These are phyloP conservation scores for Penicillium cinerascens DNA, from an alignment of 495 filamentous ascomycete species.

Conservation along the genomic window DNA sequence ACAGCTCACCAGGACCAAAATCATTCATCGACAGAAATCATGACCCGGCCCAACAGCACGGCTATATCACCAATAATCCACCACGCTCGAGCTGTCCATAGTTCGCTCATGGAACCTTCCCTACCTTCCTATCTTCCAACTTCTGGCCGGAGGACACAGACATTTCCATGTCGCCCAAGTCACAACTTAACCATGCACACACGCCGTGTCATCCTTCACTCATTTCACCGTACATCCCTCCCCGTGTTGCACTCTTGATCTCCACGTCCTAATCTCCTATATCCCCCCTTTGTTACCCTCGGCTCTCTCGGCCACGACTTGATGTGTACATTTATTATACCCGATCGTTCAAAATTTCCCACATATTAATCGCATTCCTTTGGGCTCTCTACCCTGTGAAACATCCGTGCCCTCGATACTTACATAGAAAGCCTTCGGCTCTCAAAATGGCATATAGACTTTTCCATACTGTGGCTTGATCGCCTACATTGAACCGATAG, in stretches of 20 bases:
- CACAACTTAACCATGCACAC: not conserved
- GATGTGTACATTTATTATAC: slow-evolving; percentile 29
- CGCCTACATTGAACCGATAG: too few relatives aligned
- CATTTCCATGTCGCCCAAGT: too few relatives aligned
- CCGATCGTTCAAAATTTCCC: slow-evolving; percentile 8
- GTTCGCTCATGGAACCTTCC: too few relatives aligned
- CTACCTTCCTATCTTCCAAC: too few relatives aligned
- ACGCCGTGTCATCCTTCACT: not conserved
- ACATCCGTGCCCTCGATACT: too few relatives aligned
- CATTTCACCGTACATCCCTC: not conserved
- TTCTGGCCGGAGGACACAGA: too few relatives aligned
- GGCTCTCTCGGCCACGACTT: slow-evolving; percentile 22
- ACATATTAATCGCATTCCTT: not conserved
- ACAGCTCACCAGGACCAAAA: not conserved
- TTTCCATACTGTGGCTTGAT: too few relatives aligned
- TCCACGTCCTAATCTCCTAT: not conserved
- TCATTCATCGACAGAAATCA: not conserved
- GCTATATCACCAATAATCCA: too few relatives aligned
- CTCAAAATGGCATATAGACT: too few relatives aligned
- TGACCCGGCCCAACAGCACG: not conserved
- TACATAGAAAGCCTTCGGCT: too few relatives aligned
- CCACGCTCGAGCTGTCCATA: too few relatives aligned
- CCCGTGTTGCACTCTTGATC: not conserved
- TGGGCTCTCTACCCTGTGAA: too few relatives aligned
- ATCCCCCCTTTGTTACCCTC: not conserved